These are phyloP conservation scores for Mycena maculata DNA, from an alignment of 768 basidiomycete genomes.

Conservation along the genomic window DNA sequence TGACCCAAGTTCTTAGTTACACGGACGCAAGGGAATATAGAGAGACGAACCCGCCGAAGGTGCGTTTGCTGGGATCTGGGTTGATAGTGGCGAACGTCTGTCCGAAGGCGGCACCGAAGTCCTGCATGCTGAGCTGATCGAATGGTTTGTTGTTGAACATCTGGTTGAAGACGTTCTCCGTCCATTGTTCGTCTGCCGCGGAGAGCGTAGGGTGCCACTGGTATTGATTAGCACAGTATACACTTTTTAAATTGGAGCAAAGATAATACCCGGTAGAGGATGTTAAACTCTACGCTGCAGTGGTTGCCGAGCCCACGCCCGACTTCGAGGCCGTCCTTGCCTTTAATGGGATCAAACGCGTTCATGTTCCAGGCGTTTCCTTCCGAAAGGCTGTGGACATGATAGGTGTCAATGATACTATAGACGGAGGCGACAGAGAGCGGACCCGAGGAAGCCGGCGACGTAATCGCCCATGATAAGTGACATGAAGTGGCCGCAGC, in stretches of 20 bases:
- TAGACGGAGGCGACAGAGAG: background rate
- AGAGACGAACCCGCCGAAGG: constrained; percentile 57
- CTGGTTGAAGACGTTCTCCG: constrained; percentile 56
- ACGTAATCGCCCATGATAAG: constrained; percentile 70
- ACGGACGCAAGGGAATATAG: constrained; percentile 1
- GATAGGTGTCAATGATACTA: too few species aligned
- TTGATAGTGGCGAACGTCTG: constrained; percentile 34
- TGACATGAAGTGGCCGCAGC: constrained; percentile 66
- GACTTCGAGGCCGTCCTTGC: constrained; percentile 46
- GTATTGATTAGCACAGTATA: background rate
- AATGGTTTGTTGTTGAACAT: constrained; percentile 54
- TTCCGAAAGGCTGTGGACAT: constrained; percentile 49
- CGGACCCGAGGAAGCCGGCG: constrained; percentile 63
- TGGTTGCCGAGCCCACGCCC: constrained; percentile 72
- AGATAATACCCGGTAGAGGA: constrained; percentile 60
- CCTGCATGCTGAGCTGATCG: constrained; percentile 44
- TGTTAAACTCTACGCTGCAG: constrained; percentile 75
- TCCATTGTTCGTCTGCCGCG: constrained; percentile 62
- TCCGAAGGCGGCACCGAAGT: constrained; percentile 37
- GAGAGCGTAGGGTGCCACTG: constrained; percentile 71
- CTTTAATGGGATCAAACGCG: constrained; percentile 58
- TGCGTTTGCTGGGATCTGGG: constrained; percentile 50
- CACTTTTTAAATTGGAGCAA: too few species aligned
- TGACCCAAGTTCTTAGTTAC: constrained; percentile 15
- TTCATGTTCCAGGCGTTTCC: constrained; percentile 66